phyloP scores from a whole-genome alignment of 2,329 filamentous ascomycete species.

The Ilyonectria robusta region DNA sequence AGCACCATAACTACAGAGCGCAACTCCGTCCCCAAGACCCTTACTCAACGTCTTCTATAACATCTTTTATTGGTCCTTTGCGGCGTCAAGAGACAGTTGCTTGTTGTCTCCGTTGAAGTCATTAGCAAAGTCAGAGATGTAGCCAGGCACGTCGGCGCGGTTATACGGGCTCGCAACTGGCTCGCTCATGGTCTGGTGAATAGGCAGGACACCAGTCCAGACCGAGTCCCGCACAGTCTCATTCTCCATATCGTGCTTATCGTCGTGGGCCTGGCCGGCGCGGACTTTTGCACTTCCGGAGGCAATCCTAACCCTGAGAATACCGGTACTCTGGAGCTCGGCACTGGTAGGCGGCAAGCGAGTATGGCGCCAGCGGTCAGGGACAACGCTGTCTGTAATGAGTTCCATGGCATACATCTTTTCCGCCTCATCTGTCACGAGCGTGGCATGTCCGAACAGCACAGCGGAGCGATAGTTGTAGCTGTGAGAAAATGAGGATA shows the following conservation, averaged over 20 bases:
- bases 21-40: no score
- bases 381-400: conserved; percentile 82
- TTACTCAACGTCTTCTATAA: background rate
- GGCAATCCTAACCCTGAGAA: conserved; percentile 77
- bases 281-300: conserved; percentile 84
- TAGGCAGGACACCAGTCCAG: conserved; percentile 73
- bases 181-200: conserved; percentile 74
- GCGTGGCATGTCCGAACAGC: conserved; percentile 79
- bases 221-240: conserved; percentile 56
- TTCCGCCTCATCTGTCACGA: conserved; percentile 78
- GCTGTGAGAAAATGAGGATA: conserved; percentile 85
- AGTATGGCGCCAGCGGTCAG: conserved; percentile 77
- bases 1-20: background rate
- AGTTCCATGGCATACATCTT: conserved; percentile 84
- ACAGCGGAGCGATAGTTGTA: conserved; percentile 90
- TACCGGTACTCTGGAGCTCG: conserved; percentile 82
- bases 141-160: conserved; percentile 71
- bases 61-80: conserved; percentile 36
- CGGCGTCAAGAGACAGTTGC: conserved; percentile 47
- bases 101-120: conserved; percentile 56
- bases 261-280: conserved; percentile 73
- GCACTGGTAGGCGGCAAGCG: conserved; percentile 79
- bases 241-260: conserved; percentile 63
- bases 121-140: conserved; percentile 65
- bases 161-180: conserved; percentile 75